phyloP scores from a whole-genome alignment of 2,329 filamentous ascomycete species.

The Pseudogymnoascus sp. region DNA sequence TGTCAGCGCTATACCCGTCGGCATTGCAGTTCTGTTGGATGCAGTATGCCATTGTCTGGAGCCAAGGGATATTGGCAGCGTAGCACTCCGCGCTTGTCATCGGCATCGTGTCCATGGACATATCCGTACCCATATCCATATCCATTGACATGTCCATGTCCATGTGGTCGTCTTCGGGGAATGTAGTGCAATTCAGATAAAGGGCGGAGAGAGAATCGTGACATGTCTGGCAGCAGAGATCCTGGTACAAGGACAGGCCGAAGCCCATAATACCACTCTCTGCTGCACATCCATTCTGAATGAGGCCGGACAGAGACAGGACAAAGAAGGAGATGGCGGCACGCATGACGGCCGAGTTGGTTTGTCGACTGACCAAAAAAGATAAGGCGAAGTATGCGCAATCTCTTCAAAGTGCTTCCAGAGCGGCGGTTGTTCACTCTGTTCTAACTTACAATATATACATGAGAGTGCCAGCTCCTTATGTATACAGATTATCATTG shows the following conservation, averaged over 20 bases:
- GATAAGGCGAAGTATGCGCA: not conserved
- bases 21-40: slow-evolving; percentile 10
- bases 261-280: slow-evolving; percentile 24
- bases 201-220: slow-evolving; percentile 22
- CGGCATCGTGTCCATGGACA: slow-evolving; percentile 14
- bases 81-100: slow-evolving; percentile 5
- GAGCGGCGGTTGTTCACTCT: not conserved
- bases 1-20: slow-evolving; percentile 12
- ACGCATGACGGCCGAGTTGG: not conserved
- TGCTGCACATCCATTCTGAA: slow-evolving; percentile 7
- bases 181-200: slow-evolving; percentile 24
- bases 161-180: slow-evolving; percentile 10
- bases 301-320: not conserved
- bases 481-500: not conserved
- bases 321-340: not conserved
- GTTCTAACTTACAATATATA: not conserved
- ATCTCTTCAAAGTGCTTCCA: not conserved
- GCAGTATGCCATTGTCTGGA: slow-evolving; percentile 12
- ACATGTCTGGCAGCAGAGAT: slow-evolving; percentile 24
- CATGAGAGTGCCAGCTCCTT: not conserved
- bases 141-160: slow-evolving; percentile 17
- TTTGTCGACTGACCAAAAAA: not conserved
- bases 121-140: slow-evolving; percentile 19
- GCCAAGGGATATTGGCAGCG: not conserved
- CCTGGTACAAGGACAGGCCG: slow-evolving; percentile 24